Percentiles rank a stretch among this genome's conserved stretches.
Evolutionary conservation across 225 moss, liverwort and hornwort genomes (phyloP).

Genomic region (Ulota crispa): DNA sequence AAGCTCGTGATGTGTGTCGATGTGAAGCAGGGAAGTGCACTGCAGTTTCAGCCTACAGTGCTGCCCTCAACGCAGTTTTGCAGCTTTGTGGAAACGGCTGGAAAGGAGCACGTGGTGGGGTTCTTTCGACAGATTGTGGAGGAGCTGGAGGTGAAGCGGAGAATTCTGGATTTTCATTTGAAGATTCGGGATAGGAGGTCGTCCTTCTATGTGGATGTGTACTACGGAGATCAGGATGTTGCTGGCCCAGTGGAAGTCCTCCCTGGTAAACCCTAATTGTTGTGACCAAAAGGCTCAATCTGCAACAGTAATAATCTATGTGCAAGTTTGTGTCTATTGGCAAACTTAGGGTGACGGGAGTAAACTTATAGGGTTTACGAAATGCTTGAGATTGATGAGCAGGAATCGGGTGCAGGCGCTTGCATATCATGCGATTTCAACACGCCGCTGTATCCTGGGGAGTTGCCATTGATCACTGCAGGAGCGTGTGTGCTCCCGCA

Average conservation of each 20-base stretch:
- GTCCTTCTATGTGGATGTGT: slow-evolving; percentile 24
- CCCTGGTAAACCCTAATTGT: slow-evolving; percentile 1
- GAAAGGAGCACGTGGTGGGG: slow-evolving; percentile 3
- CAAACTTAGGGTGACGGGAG: neutral
- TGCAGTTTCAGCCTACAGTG: slow-evolving; percentile 3
- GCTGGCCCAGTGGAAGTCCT: slow-evolving; percentile 20
- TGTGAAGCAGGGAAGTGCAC: neutral
- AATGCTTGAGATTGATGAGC: neutral
- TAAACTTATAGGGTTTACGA: neutral
- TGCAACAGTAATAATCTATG: neutral
- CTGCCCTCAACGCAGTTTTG: neutral
- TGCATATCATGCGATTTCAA: slow-evolving; percentile 25
- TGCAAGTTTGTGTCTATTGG: neutral
- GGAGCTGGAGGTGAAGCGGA: slow-evolving; percentile 18
- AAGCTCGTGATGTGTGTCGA: slow-evolving; percentile 9
- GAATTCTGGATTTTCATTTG: slow-evolving; percentile 25
- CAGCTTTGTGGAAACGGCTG: slow-evolving; percentile 21
- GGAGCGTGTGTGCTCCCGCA: slow-evolving; percentile 18
- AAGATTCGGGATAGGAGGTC: slow-evolving; percentile 19
- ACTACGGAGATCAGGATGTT: neutral
- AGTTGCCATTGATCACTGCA: slow-evolving; percentile 17
- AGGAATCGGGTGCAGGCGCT: slow-evolving; percentile 1
- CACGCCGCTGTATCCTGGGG: slow-evolving; percentile 9
- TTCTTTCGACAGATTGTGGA: slow-evolving; percentile 22
- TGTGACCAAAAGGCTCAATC: neutral